A percentile compares a stretch with the other conserved stretches of the same genome.
Evolutionary conservation across 371 early-diverging fungal species (phyloP).

Genomic region (Mortierella sp.): DNA sequence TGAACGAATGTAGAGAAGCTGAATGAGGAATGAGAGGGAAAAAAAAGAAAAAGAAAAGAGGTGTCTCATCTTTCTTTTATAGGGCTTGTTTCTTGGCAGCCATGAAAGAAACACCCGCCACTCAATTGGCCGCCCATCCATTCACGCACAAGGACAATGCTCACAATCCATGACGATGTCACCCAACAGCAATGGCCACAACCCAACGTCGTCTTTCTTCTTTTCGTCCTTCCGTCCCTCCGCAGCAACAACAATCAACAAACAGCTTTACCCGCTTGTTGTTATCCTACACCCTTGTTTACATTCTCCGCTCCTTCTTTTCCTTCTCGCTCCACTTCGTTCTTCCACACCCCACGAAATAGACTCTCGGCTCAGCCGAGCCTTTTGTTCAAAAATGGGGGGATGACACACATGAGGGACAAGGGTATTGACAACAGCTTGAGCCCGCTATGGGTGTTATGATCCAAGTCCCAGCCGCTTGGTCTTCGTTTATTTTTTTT

Average conservation of each 20-base stretch:
- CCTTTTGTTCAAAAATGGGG: background rate
- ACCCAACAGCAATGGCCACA: background rate
- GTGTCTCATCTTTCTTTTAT: background rate
- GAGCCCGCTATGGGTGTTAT: background rate
- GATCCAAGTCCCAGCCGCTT: background rate
- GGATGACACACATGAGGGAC: background rate
- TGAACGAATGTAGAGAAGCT: background rate
- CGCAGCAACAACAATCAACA: background rate
- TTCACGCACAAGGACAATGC: background rate
- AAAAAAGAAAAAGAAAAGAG: background rate
- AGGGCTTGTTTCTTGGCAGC: background rate
- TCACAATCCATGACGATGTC: background rate
- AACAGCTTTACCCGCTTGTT: background rate
- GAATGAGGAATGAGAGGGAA: background rate
- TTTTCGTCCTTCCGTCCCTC: background rate
- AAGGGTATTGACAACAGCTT: background rate
- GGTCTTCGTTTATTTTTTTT: background rate
- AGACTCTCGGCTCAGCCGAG: slow-evolving; percentile 1
- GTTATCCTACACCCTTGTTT: background rate
- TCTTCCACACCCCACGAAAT: background rate
- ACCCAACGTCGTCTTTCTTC: background rate
- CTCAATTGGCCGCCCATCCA: background rate
- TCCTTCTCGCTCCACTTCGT: background rate
- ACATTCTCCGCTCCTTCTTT: background rate
- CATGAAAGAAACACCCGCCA: background rate